Conservation (phyloP, 495 filamentous ascomycete genomes). For the Daldinia concentrica region DNA sequence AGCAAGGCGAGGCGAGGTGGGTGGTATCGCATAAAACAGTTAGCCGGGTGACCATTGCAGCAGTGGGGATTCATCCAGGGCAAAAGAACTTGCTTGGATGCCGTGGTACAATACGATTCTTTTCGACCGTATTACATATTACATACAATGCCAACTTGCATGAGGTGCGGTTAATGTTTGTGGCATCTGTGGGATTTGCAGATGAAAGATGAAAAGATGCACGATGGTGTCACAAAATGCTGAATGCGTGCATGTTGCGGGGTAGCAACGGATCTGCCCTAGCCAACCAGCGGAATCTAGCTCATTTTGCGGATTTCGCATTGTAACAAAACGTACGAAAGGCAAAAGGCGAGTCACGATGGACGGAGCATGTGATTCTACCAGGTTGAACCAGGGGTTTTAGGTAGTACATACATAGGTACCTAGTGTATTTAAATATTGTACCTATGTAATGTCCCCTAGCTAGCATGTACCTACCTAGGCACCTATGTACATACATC, state of each 20-base stretch:
- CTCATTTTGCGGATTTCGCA: constrained; percentile 4
- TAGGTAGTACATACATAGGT: background rate
- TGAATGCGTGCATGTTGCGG: constrained; percentile 25
- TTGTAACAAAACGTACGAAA: background rate
- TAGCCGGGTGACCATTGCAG: background rate
- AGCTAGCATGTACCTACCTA: too few species aligned
- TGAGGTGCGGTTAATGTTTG: background rate
- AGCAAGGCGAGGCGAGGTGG: background rate
- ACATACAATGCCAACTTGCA: background rate
- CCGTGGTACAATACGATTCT: background rate
- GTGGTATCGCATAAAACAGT: background rate
- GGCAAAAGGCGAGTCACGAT: constrained; percentile 18
- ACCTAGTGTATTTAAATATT: background rate
- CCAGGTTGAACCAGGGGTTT: background rate
- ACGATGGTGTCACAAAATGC: constrained; percentile 39
- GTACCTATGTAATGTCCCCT: too few species aligned
- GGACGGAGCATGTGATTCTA: constrained; percentile 42
- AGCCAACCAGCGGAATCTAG: constrained; percentile 24
- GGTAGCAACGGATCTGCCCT: constrained; percentile 43
- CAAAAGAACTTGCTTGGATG: background rate
- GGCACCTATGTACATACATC: too few species aligned
- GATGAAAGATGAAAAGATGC: constrained; percentile 19
- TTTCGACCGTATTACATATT: background rate
- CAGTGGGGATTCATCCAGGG: background rate
- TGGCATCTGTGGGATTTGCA: constrained; percentile 20